Evolutionary conservation across 2,329 filamentous ascomycete genomes (phyloP), one percentile per base, ranked within the genome.

Genomic region (Fusarium subtropicale): DNA sequence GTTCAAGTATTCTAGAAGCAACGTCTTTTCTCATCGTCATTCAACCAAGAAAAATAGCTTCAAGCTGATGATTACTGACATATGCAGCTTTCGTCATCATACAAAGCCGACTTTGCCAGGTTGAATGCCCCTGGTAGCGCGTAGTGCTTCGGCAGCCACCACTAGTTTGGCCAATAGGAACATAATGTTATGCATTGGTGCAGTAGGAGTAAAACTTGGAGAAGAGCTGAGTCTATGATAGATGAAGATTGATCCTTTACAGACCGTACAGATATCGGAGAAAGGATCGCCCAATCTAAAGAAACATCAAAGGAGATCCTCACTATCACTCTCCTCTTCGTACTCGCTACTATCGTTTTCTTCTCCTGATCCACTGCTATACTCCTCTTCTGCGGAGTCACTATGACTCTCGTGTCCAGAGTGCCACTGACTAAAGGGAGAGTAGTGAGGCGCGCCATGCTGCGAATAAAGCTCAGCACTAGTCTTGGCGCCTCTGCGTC

Each of bases 61-160:
- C 30, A 54, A 45, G 50, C 44, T 42, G 48, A 33, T 41, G 3
- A 53, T 39, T 4, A 51, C 44, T 18, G 30, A 66, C 26, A 48
- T 24, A 22, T 62, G 38, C 53, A 34, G 22, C 48, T 71, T 71
- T 68, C 68, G 67, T 71, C 68, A 68, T 71, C 64, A 56, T 31
- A 41, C 60, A 46, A 59, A 60, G 18, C 46, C 63, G 39, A 48
- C 57, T 51, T 55, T 30, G 45, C 46, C 57, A 56, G 57, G 50
- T 42, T 33, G 33, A 34, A 42, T 20, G 45, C 64, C 68, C 68
- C 68, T 71, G 28, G 28, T 30, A 30, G 28, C 11, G 64, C 51
- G 38, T 52, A 68, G 67, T 20, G 39, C 67, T 70, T 64, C 68
- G 47, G 38, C 45, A 34, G 47, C 20, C 39, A 66, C 46, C 50